phyloP scores from a whole-genome alignment of 768 basidiomycete genomes.

The Tulasnella sp. region DNA sequence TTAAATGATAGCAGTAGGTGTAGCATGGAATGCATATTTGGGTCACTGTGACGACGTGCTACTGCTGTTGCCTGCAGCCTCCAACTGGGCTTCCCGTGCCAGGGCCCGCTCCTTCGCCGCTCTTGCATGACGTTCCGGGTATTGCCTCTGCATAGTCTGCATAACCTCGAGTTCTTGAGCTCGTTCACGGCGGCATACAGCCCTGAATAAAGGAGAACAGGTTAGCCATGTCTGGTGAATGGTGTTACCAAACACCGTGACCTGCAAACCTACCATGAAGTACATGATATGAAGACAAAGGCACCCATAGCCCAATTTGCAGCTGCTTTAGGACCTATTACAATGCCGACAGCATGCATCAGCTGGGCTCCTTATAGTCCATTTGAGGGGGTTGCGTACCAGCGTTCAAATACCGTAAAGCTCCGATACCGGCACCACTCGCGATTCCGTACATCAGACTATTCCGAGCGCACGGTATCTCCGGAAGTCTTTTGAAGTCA shows the following conservation, averaged over 20 bases:
- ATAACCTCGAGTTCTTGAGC: slow-evolving; percentile 27
- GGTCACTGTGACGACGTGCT: background rate
- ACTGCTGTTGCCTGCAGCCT: background rate
- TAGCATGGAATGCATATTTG: too few species aligned
- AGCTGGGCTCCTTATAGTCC: background rate
- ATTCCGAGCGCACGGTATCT: slow-evolving; percentile 73
- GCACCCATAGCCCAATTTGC: slow-evolving; percentile 78
- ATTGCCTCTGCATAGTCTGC: slow-evolving; percentile 29
- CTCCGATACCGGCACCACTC: slow-evolving; percentile 71
- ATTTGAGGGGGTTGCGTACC: slow-evolving; percentile 43
- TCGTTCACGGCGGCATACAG: slow-evolving; percentile 28
- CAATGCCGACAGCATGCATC: background rate
- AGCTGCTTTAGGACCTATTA: slow-evolving; percentile 57
- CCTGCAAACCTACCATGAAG: slow-evolving; percentile 56
- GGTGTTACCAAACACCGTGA: background rate
- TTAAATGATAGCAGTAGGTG: background rate
- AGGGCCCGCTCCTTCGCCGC: slow-evolving; percentile 26
- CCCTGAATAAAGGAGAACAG: slow-evolving; percentile 16
- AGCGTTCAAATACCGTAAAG: slow-evolving; percentile 62
- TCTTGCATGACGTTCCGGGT: slow-evolving; percentile 28
- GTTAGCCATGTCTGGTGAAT: background rate
- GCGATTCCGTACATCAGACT: slow-evolving; percentile 73
- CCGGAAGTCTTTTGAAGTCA: slow-evolving; percentile 58
- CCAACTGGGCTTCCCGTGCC: background rate
- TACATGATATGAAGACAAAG: slow-evolving; percentile 61